Percentiles rank a stretch among this genome's conserved stretches.
Conservation (phyloP, 106 monocot species). For the Platanthera guangdongensis region DNA sequence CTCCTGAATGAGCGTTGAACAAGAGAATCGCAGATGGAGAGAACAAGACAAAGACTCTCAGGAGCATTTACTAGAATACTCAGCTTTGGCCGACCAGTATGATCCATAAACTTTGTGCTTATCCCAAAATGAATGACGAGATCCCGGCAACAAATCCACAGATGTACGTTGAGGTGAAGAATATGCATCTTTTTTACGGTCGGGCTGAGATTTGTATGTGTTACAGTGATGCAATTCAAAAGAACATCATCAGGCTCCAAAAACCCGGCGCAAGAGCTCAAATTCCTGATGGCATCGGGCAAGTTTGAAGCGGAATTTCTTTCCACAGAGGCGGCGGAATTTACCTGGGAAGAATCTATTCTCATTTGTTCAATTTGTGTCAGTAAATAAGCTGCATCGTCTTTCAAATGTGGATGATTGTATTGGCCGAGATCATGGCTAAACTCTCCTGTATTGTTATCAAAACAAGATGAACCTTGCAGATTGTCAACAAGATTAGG, state of each 20-base stretch:
- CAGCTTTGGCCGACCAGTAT: slow-evolving; percentile 63
- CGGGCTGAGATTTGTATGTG: slow-evolving; percentile 16
- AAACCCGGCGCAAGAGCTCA: slow-evolving; percentile 29
- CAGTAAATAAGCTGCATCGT: slow-evolving; percentile 17
- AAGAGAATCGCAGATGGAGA: slow-evolving; percentile 54
- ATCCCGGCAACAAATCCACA: slow-evolving; percentile 48
- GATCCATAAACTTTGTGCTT: slow-evolving; percentile 51
- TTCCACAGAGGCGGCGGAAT: not conserved
- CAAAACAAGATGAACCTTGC: not conserved
- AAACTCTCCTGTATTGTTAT: not conserved
- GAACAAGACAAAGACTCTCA: slow-evolving; percentile 38
- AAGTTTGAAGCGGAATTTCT: not conserved
- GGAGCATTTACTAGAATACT: slow-evolving; percentile 54
- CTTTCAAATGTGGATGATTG: slow-evolving; percentile 11
- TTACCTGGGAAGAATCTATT: slow-evolving; percentile 16
- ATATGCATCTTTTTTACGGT: slow-evolving; percentile 27
- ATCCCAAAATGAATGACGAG: slow-evolving; percentile 64
- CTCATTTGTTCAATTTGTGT: slow-evolving; percentile 38
- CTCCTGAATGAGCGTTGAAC: slow-evolving; percentile 35
- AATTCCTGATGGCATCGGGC: slow-evolving; percentile 9
- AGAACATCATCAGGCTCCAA: slow-evolving; percentile 55
- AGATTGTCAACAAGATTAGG: slow-evolving; percentile 12
- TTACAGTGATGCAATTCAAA: slow-evolving; percentile 26
- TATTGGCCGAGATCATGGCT: slow-evolving; percentile 7
- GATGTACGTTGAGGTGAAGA: slow-evolving; percentile 40